Evolutionary conservation across 2,329 filamentous ascomycete species (phyloP), one percentile per base, ranked within the genome.

Genomic region (Microcyclospora tardicrescens): DNA sequence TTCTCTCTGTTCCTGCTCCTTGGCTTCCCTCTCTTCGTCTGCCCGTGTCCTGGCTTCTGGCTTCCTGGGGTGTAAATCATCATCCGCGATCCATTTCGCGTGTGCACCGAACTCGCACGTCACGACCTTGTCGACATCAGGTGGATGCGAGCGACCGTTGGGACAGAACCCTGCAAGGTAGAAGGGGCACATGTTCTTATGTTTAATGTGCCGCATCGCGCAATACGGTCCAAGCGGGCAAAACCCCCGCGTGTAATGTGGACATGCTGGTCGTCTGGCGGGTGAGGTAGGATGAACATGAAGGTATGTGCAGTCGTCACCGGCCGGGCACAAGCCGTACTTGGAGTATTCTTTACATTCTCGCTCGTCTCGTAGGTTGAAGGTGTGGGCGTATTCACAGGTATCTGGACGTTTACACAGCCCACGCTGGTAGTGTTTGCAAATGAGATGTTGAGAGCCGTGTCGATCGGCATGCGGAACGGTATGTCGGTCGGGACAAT

Each of bases 321-420:
- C 91, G 64, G 95, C 94, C 46, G 83, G 84, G 65, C 91, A 98
- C 61, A 93, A 95, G 40, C 85, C 85, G 57, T 91, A 93, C 44
- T 86, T 76, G 41, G 86, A 79, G 64, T 89, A 96, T 63, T 94
- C 93, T 57, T 93, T 93, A 66, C 91, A 98, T 66, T 96, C 91
- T 46, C 91, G 87, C 85, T 96, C 96, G 62, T 91, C 87, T 47
- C 91, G 79, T 51, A 98, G 74, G 65, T 98, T 96, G 69, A 95
- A 98, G 65, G 96, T 91, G 71, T 98, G 91, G 35, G 96, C 71
- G 56, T 96, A 98, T 67, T 98, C 91, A 77, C 91, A 98, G 50
- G 79, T 77, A 57, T 95, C 81, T 54, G 89, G 91, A 65, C 96
- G 96, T 60, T 98, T 98, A 71, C 91, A 98, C 14, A 98, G 76